A percentile compares a stretch with the other conserved stretches of the same genome.
Conservation (phyloP, 2,329 filamentous ascomycete genomes). For the Exophiala alcalophila region DNA sequence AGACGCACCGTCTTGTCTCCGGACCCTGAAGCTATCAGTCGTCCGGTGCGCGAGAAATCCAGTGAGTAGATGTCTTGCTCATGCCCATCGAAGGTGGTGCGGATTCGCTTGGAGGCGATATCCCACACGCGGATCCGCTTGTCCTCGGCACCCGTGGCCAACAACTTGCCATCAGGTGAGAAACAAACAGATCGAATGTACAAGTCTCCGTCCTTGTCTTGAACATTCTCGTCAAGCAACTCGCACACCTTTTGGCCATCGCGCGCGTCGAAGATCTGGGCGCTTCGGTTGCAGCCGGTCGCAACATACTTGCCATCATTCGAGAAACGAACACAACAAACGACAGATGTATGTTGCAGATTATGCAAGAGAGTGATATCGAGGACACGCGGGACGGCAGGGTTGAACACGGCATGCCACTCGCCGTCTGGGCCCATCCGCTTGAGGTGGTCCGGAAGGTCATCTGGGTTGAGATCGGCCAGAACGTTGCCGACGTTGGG, state of each 20-base stretch:
- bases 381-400: constrained; percentile 78
- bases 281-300: constrained; percentile 95
- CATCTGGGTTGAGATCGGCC: constrained; percentile 81
- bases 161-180: constrained; percentile 88
- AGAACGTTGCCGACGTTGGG: constrained; percentile 65
- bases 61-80: constrained; percentile 98
- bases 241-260: constrained; percentile 84
- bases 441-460: constrained; percentile 81
- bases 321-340: constrained; percentile 97
- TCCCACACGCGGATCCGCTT: constrained; percentile 98
- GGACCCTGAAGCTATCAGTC: constrained; percentile 91
- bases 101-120: constrained; percentile 76
- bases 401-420: constrained; percentile 98
- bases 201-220: constrained; percentile 80
- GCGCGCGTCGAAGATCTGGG: constrained; percentile 95
- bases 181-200: constrained; percentile 99
- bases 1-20: constrained; percentile 92
- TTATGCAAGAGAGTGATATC: constrained; percentile 95
- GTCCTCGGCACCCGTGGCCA: constrained; percentile 95
- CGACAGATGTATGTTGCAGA: constrained; percentile 88
- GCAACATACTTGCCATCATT: constrained; percentile 93
- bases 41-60: constrained; percentile 89
- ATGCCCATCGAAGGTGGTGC: constrained; percentile 91
- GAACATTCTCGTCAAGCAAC: constrained; percentile 78
- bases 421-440: constrained; percentile 70